Percentiles rank a stretch among this genome's conserved stretches.
Conservation (phyloP, 2,329 filamentous ascomycete species). For the Dactylellina parvicollis region DNA sequence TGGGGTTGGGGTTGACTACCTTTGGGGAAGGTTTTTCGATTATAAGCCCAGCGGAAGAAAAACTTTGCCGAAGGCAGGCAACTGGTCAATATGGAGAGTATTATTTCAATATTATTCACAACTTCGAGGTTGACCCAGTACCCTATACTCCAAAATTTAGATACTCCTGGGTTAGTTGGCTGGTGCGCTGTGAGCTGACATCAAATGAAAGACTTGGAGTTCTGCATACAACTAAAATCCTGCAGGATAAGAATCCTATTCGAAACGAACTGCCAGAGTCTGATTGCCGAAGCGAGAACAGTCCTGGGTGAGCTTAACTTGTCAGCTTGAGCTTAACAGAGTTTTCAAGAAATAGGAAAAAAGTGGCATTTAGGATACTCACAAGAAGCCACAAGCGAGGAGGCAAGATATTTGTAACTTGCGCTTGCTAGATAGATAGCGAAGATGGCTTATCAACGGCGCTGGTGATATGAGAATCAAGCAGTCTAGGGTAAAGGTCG, state of each 20-base stretch:
- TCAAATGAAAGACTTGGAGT: too few species aligned
- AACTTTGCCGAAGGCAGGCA: conserved; percentile 6
- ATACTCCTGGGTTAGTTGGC: too few species aligned
- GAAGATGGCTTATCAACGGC: conserved; percentile 7
- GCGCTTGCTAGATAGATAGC: neutral
- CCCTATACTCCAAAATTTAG: neutral
- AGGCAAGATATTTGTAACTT: neutral
- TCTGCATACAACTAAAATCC: conserved; percentile 4
- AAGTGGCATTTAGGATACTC: neutral
- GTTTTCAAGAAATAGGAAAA: too few species aligned
- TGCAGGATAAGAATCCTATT: neutral
- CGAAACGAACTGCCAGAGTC: conserved; percentile 9
- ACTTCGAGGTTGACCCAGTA: conserved; percentile 9
- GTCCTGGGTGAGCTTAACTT: neutral
- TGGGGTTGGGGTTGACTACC: neutral
- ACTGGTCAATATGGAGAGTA: conserved; percentile 1
- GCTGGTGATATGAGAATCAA: neutral
- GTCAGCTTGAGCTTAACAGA: neutral
- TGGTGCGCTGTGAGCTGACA: too few species aligned
- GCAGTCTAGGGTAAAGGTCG: conserved; percentile 1
- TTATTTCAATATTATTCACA: conserved; percentile 10
- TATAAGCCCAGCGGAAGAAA: conserved; percentile 2
- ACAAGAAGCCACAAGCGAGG: neutral
- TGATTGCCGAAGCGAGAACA: neutral
- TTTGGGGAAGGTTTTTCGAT: neutral